Percentiles rank a stretch among this genome's conserved stretches.
Evolutionary conservation across 2,329 filamentous ascomycete species (phyloP).

Genomic region (Penicillium digitatum): DNA sequence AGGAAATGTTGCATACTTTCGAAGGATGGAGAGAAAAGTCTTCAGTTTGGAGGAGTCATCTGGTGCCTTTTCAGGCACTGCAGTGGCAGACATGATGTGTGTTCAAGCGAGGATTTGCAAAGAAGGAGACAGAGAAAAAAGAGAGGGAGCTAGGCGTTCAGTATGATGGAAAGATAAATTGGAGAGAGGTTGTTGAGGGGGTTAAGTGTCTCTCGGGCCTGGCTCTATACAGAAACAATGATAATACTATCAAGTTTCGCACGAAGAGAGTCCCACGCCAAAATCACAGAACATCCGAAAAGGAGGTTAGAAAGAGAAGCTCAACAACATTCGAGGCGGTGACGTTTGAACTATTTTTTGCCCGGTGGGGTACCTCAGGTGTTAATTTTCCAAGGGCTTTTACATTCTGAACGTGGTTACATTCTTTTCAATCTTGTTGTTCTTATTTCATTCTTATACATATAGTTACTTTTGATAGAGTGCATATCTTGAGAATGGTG

Average conservation of each 20-base stretch:
- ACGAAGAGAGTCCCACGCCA: neutral
- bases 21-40: constrained; percentile 81
- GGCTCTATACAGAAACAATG: constrained; percentile 1
- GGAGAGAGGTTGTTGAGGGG: neutral
- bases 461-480: too few relatives aligned
- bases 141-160: neutral
- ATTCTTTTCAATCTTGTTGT: too few relatives aligned
- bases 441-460: neutral
- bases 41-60: constrained; percentile 85
- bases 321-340: constrained; percentile 7
- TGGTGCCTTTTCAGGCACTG: constrained; percentile 52
- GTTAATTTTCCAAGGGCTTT: neutral
- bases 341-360: constrained; percentile 11
- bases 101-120: neutral
- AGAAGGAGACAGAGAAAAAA: neutral
- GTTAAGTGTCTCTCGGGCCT: neutral
- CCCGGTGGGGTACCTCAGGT: neutral
- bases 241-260: neutral
- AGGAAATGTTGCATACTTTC: constrained; percentile 61
- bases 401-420: neutral
- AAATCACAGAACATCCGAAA: neutral
- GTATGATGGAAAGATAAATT: neutral
- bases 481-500: neutral
- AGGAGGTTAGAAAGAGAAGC: neutral
- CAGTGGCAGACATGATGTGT: constrained; percentile 30